Percentiles rank a stretch among this genome's conserved stretches.
Conservation (phyloP, 1,139 yeast genomes). For the Geotrichum aggregatum region DNA sequence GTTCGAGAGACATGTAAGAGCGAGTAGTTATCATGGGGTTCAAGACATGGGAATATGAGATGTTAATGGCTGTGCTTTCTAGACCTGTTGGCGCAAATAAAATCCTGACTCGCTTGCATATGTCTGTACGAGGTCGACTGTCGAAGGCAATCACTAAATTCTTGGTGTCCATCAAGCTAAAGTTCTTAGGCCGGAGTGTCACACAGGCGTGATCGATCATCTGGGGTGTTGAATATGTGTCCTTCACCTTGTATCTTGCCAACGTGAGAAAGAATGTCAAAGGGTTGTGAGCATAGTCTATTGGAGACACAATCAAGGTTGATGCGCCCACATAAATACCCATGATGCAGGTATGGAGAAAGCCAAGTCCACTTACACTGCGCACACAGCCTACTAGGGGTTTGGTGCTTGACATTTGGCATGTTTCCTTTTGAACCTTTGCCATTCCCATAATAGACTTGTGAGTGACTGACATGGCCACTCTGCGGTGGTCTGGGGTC, state of each 20-base stretch:
- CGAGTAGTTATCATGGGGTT: slow-evolving; percentile 83
- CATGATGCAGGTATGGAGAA: slow-evolving; percentile 71
- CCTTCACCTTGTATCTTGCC: slow-evolving; percentile 76
- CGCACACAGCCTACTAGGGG: slow-evolving; percentile 85
- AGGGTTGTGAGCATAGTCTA: slow-evolving; percentile 75
- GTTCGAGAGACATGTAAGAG: slow-evolving; percentile 86
- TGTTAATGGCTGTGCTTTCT: slow-evolving; percentile 65
- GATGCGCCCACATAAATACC: slow-evolving; percentile 87
- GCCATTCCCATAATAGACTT: slow-evolving; percentile 71
- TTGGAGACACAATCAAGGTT: slow-evolving; percentile 74
- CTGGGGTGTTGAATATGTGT: slow-evolving; percentile 79
- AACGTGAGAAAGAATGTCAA: slow-evolving; percentile 65
- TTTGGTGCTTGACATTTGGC: slow-evolving; percentile 67
- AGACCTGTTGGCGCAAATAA: slow-evolving; percentile 64
- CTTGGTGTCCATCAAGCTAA: slow-evolving; percentile 57
- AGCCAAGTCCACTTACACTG: slow-evolving; percentile 81
- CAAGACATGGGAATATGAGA: slow-evolving; percentile 71
- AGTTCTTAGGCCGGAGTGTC: slow-evolving; percentile 59
- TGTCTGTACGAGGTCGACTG: slow-evolving; percentile 64
- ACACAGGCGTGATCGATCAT: slow-evolving; percentile 74
- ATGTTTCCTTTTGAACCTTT: slow-evolving; percentile 86
- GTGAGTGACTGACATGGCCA: slow-evolving; percentile 63
- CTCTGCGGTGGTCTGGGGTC: slow-evolving; percentile 68
- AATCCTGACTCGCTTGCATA: slow-evolving; percentile 51
- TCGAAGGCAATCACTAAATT: slow-evolving; percentile 82